Conservation (phyloP, 2,329 filamentous ascomycete genomes). For the Bipolaris sorokiniana region DNA sequence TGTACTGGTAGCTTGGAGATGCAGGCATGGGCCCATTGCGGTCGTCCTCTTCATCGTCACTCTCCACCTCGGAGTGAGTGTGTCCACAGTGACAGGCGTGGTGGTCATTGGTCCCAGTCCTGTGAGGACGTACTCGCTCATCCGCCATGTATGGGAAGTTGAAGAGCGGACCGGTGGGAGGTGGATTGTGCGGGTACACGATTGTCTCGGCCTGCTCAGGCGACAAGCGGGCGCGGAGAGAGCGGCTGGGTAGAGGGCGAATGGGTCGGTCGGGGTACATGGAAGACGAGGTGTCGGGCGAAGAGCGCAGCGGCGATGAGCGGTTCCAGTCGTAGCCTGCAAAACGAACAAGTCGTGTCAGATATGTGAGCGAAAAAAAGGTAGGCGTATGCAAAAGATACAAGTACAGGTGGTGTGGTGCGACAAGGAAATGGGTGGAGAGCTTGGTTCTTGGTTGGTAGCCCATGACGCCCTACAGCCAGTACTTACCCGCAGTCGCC, state of each 20-base stretch:
- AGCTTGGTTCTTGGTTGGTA: constrained; percentile 29
- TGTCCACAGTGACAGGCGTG: constrained; percentile 55
- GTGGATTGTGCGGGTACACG: constrained; percentile 78
- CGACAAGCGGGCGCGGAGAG: constrained; percentile 84
- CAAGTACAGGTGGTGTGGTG: constrained; percentile 29
- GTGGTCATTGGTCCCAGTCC: constrained; percentile 61
- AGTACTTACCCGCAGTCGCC: constrained; percentile 50
- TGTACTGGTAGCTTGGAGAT: constrained; percentile 50
- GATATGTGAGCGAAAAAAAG: constrained; percentile 37
- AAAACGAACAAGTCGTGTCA: constrained; percentile 42
- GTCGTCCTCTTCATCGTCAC: constrained; percentile 63
- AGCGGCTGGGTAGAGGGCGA: constrained; percentile 86
- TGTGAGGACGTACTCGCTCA: constrained; percentile 37
- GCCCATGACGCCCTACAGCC: constrained; percentile 28
- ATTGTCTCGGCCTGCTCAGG: constrained; percentile 84
- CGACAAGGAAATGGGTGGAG: constrained; percentile 30
- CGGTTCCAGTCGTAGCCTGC: constrained; percentile 52
- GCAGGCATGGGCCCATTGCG: constrained; percentile 50
- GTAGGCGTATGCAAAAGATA: constrained; percentile 26
- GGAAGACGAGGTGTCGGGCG: constrained; percentile 75
- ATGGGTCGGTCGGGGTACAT: constrained; percentile 91
- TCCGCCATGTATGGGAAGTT: constrained; percentile 64
- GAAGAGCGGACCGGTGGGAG: constrained; percentile 75
- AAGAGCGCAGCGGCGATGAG: constrained; percentile 49
- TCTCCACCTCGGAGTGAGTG: constrained; percentile 60